These are phyloP conservation scores for Erysimum cheiri DNA, from an alignment of 441 rosid species.

Conservation along the genomic window DNA sequence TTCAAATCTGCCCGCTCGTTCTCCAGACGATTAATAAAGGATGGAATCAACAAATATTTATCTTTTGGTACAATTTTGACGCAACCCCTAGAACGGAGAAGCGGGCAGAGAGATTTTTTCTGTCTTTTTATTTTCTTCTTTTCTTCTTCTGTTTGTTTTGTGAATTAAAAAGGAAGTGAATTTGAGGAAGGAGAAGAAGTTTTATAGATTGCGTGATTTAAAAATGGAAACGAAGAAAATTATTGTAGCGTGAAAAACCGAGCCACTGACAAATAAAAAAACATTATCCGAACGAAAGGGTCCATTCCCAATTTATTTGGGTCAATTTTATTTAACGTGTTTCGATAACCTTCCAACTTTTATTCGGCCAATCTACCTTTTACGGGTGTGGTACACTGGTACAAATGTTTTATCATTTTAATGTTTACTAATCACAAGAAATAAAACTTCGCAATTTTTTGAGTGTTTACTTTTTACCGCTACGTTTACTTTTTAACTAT, in stretches of 20 bases:
- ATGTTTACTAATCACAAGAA: no score
- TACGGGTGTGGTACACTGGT: no score
- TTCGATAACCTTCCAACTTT: conserved; percentile 9
- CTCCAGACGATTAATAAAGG: background rate
- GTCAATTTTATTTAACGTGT: conserved; percentile 4
- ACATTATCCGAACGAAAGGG: conserved; percentile 20
- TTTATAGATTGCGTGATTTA: background rate
- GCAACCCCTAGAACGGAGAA: conserved; percentile 13
- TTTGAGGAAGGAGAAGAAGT: background rate
- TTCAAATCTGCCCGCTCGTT: conserved; percentile 19
- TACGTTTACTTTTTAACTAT: no score
- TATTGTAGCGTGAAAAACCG: conserved; percentile 24
- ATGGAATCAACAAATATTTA: no score
- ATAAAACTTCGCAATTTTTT: no score
- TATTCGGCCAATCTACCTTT: background rate
- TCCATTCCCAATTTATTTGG: background rate
- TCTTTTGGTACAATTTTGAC: background rate
- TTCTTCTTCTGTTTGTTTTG: background rate
- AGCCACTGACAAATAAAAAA: background rate
- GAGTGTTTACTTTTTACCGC: no score
- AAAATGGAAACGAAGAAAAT: background rate
- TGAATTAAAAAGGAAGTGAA: no score
- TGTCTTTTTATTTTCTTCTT: background rate
- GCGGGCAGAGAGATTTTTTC: conserved; percentile 1
- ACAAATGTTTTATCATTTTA: no score